Conservation (phyloP, 2,329 filamentous ascomycete genomes). For the Stagonosporopsis chrysanthemi region DNA sequence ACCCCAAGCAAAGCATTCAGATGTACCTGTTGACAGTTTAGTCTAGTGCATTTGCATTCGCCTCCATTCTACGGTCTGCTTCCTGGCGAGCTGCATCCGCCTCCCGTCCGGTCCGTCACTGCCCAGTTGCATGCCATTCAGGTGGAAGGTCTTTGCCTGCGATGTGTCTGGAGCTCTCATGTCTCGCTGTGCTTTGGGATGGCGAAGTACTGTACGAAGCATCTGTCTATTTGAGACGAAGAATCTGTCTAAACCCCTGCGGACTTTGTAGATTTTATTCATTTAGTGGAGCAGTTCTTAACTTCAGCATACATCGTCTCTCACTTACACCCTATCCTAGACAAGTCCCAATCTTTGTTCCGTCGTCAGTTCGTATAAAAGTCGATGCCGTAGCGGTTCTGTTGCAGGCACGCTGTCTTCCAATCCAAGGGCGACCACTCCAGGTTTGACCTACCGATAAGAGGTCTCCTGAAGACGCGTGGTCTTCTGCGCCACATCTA, state of each 20-base stretch:
- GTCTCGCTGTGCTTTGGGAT: neutral
- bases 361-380: neutral
- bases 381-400: neutral
- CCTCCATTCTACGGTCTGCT: neutral
- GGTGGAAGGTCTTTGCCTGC: neutral
- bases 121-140: neutral
- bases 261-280: neutral
- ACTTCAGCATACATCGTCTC: neutral
- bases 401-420: neutral
- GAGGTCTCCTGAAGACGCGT: neutral
- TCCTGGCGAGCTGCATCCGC: neutral
- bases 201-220: neutral
- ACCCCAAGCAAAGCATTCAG: neutral
- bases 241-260: neutral
- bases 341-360: neutral
- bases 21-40: neutral
- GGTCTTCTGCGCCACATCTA: neutral
- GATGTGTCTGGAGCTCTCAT: neutral
- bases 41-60: neutral
- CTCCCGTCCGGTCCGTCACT: slow-evolving; percentile 9
- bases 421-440: neutral
- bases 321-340: neutral
- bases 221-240: too few species aligned
- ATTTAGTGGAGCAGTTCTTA: neutral
- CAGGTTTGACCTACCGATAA: neutral